A percentile compares a stretch with the other conserved stretches of the same genome.
phyloP scores from a whole-genome alignment of 2,329 filamentous ascomycete species.

The Sporothrix luriei region DNA sequence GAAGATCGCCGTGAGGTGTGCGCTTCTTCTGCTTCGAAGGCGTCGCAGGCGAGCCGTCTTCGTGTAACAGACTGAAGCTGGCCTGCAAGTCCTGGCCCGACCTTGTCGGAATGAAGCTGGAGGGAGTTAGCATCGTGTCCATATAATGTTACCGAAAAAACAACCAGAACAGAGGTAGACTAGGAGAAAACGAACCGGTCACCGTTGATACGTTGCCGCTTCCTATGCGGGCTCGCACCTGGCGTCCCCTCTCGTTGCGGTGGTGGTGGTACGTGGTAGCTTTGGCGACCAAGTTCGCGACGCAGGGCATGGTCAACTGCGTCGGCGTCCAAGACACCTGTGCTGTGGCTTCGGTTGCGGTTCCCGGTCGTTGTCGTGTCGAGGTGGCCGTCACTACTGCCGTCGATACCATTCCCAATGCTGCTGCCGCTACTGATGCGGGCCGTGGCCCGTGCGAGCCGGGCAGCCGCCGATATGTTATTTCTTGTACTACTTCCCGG shows the following conservation, averaged over 20 bases:
- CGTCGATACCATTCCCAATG: background rate
- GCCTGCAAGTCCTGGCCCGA: constrained; percentile 91
- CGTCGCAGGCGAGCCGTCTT: constrained; percentile 89
- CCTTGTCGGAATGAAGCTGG: constrained; percentile 91
- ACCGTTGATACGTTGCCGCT: constrained; percentile 62
- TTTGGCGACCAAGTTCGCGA: constrained; percentile 50
- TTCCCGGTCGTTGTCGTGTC: constrained; percentile 40
- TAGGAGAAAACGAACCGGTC: constrained; percentile 55
- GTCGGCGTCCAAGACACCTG: constrained; percentile 51
- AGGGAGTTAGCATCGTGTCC: background rate
- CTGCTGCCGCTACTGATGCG: constrained; percentile 25
- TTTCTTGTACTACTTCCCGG: constrained; percentile 11
- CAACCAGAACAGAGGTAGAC: background rate
- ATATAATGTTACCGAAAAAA: background rate
- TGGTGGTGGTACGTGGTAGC: constrained; percentile 28
- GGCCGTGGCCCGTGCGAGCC: constrained; percentile 26
- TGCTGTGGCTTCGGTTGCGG: constrained; percentile 43
- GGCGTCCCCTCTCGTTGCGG: constrained; percentile 57
- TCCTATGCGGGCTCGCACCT: constrained; percentile 59
- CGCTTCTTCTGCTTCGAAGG: constrained; percentile 84
- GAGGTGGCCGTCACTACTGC: constrained; percentile 22
- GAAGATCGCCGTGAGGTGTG: constrained; percentile 82
- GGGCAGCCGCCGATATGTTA: constrained; percentile 26
- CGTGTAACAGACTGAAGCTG: constrained; percentile 87
- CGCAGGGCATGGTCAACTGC: constrained; percentile 55